Evolutionary conservation across 176 grass and related monocot species (phyloP).

Genomic region (Thalia dealbata): DNA sequence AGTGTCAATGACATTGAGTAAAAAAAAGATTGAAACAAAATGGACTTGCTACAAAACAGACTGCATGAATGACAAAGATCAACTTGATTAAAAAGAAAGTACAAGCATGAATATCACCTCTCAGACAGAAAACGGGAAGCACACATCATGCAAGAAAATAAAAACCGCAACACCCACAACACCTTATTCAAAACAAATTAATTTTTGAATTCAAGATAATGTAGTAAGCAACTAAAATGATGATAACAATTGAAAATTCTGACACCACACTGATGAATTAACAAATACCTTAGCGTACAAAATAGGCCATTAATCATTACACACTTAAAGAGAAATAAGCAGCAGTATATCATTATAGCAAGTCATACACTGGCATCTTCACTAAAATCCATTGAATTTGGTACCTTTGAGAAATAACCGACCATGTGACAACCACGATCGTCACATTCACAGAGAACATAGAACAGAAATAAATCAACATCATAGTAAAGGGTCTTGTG

Average conservation of each 20-base stretch:
- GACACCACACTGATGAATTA: not conserved
- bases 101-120: no score
- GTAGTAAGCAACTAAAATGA: not conserved
- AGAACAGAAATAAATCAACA: slow-evolving; percentile 94
- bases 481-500: slow-evolving; percentile 97
- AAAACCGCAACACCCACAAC: not conserved
- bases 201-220: not conserved
- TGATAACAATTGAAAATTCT: not conserved
- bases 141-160: not conserved
- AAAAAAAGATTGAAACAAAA: not conserved
- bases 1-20: not conserved
- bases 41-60: not conserved
- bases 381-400: not conserved
- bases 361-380: not conserved
- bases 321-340: not conserved
- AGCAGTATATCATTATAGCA: not conserved
- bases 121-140: not conserved
- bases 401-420: slow-evolving; percentile 98
- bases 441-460: slow-evolving; percentile 97
- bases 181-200: not conserved
- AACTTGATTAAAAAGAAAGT: not conserved
- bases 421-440: slow-evolving; percentile 99
- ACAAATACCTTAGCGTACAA: not conserved
- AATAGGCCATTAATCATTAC: not conserved
- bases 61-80: not conserved